These are phyloP conservation scores for Isatis lusitanica DNA, from an alignment of 441 rosid species.

Conservation along the genomic window DNA sequence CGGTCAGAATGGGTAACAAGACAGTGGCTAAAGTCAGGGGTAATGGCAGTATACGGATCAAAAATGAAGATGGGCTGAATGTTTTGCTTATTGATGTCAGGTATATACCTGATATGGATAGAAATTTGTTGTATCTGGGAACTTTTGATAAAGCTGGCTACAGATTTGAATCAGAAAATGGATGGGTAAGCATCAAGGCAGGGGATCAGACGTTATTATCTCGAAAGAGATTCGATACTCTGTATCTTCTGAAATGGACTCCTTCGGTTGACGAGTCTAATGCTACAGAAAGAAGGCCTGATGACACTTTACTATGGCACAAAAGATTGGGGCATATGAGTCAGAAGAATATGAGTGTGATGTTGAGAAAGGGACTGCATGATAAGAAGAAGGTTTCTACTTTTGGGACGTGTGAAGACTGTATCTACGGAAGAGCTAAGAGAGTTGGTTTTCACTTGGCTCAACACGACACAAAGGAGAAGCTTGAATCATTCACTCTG, in stretches of 20 bases:
- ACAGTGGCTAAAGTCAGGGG: not conserved
- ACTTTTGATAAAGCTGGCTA: not conserved
- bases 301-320: not conserved
- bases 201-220: rapidly evolving
- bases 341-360: not conserved
- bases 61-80: too few species aligned
- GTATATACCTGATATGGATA: not conserved
- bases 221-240: not conserved
- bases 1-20: not conserved
- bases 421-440: not conserved
- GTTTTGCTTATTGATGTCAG: not conserved
- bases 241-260: not conserved
- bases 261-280: rapidly evolving
- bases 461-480: not conserved
- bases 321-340: not conserved
- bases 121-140: not conserved
- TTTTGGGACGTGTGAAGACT: not conserved
- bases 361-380: not conserved
- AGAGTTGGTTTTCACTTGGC: not conserved
- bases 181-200: not conserved
- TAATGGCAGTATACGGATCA: too few species aligned
- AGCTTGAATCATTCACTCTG: not conserved
- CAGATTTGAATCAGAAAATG: not conserved
- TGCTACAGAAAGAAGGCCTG: rapidly evolving
- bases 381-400: not conserved